Base-by-base conservation (phyloP, 768 basidiomycete genomes). In the Rossbeevera mucosa region DNA sequence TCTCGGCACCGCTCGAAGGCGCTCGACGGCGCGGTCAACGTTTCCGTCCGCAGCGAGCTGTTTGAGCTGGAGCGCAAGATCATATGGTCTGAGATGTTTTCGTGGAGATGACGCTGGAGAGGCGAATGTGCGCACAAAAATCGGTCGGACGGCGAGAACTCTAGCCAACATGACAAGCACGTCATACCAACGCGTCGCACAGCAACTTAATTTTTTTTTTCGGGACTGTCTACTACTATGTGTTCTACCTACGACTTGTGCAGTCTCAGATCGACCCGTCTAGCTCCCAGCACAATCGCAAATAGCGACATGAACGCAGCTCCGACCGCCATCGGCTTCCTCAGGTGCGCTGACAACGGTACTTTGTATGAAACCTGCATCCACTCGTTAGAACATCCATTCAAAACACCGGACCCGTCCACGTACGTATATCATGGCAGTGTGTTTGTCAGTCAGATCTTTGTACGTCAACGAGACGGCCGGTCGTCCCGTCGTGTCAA, bases 401-500 rank as follows among this genome's bases (percentile, higher is more conserved):
- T 6, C 25, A 33, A 50, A 50, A 47, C 31, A 50, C 38, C 44
- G 42, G 44, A 40, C 22, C 22, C n/a, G 25, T 25, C 43, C 14
- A 78, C 93, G 63, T 63, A 97, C 94, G 66, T 89, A 89, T 61
- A 99, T 86, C 55, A 78, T 74, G 52, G 83, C 83, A 13, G 80
- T 79, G 65, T 98, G 94, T 58, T 79, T 84, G 63, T 88, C 80
- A 0, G 91, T 93, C 54, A 92, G 73, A 51, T 86, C 71, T 48
- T 80, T 72, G 72, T 93, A 95, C 50, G 75, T 68, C 59, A 98
- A 76, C 5, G 80, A 81, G 52, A 97, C 71, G 6, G 79, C 77
- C 8, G 94, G 94, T 24, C 94, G 85, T 26, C 96, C 96, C 38
- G 76, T 78, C 31, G 94, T 91, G 68, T 99, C 96, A 25, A 99